Conservation (phyloP, 2,329 filamentous ascomycete species). For the Talaromyces sp. region DNA sequence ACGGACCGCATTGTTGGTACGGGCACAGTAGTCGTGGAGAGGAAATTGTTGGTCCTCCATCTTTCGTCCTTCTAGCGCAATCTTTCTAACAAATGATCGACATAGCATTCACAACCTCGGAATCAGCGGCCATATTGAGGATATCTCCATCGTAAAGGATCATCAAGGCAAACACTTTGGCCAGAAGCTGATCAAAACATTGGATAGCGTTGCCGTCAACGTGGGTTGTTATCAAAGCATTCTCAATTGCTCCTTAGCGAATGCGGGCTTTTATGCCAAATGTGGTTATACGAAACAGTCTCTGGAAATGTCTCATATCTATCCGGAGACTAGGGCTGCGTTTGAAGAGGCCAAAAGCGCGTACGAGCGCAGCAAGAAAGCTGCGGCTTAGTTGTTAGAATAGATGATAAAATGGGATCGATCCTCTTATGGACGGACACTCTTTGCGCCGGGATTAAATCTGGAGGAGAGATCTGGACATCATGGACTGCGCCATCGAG, state of each 20-base stretch:
- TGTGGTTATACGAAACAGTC: conserved; percentile 11
- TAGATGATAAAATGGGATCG: background rate
- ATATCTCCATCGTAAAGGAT: conserved; percentile 16
- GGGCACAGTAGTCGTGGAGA: conserved; percentile 14
- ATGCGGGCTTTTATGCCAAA: conserved; percentile 16
- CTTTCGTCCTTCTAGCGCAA: background rate
- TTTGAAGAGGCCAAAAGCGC: conserved; percentile 9
- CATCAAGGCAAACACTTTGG: conserved; percentile 17
- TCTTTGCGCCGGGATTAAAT: background rate
- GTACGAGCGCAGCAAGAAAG: background rate
- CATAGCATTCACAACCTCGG: conserved; percentile 16
- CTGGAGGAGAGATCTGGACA: too few species aligned
- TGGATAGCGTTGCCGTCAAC: conserved; percentile 11
- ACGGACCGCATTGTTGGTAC: conserved; percentile 14
- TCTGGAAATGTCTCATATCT: conserved; percentile 16
- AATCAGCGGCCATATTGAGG: conserved; percentile 15
- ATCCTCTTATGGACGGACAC: background rate
- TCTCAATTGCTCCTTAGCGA: conserved; percentile 12
- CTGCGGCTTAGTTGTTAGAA: background rate
- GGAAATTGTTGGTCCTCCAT: conserved; percentile 13
- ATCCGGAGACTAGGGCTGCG: background rate
- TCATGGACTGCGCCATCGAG: too few species aligned
- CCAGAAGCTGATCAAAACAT: conserved; percentile 14
- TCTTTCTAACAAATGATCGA: background rate
- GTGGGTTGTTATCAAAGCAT: conserved; percentile 18